Percentiles rank a stretch among this genome's conserved stretches.
phyloP scores from a whole-genome alignment of 1,284 basidiomycete species.

The Bjerkandera adusta region DNA sequence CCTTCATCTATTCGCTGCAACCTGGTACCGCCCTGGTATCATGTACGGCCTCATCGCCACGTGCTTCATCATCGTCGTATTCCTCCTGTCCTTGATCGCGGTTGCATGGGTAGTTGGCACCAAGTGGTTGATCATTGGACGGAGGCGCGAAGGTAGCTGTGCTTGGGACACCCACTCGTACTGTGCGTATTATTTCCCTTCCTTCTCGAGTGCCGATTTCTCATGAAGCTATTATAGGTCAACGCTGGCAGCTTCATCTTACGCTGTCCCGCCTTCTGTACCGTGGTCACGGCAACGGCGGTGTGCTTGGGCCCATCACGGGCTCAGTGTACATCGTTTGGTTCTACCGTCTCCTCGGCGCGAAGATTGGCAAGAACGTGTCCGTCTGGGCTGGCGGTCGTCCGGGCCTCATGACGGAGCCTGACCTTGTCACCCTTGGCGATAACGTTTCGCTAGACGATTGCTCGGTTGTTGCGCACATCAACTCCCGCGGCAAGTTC shows the following conservation, averaged over 20 bases:
- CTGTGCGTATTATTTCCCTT: constrained; percentile 22
- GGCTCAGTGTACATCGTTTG: constrained; percentile 42
- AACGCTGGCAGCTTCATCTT: constrained; percentile 45
- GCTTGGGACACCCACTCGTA: constrained; percentile 45
- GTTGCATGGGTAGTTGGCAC: constrained; percentile 38
- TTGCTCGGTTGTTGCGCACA: constrained; percentile 45
- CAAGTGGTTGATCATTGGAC: constrained; percentile 41
- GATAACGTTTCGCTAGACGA: constrained; percentile 40
- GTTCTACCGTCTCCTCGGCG: constrained; percentile 38
- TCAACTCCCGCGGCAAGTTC: constrained; percentile 45
- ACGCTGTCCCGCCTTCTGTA: constrained; percentile 34
- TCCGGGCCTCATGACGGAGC: constrained; percentile 42
- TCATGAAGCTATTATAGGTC: constrained; percentile 16
- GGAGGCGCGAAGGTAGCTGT: constrained; percentile 35
- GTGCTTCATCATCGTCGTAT: constrained; percentile 36
- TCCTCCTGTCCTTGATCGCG: constrained; percentile 33
- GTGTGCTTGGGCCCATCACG: constrained; percentile 35
- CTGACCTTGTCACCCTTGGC: constrained; percentile 42
- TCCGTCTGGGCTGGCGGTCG: constrained; percentile 38
- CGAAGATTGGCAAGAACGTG: constrained; percentile 41
- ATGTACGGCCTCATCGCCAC: constrained; percentile 37
- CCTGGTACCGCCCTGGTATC: constrained; percentile 36
- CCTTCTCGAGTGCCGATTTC: neutral
- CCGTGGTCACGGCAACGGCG: constrained; percentile 38
- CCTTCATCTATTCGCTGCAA: constrained; percentile 30